A percentile compares a stretch with the other conserved stretches of the same genome.
These are phyloP conservation scores for Chlorella sp. DNA, from an alignment of 139 green algal genomes.

Conservation along the genomic window DNA sequence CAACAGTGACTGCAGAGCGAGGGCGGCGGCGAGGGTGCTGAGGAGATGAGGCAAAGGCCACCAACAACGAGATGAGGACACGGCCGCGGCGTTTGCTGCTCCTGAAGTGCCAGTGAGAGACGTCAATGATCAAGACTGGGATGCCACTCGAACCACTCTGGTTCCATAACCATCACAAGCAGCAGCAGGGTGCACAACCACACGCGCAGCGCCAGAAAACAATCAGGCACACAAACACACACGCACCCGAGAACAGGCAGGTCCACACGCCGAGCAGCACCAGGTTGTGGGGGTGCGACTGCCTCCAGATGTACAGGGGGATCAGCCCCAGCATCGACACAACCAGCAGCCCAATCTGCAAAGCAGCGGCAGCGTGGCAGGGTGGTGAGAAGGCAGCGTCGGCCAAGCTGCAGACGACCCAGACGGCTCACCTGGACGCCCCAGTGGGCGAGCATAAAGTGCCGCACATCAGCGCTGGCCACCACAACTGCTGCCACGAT, in stretches of 20 bases:
- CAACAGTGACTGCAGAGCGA: conserved; percentile 47
- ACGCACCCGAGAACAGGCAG: conserved; percentile 22
- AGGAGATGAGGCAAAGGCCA: background rate
- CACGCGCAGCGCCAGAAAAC: too few relatives aligned
- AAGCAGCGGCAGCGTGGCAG: too few relatives aligned
- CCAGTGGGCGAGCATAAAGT: conserved; percentile 41
- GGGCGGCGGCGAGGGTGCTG: background rate
- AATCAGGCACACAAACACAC: background rate
- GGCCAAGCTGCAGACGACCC: too few relatives aligned
- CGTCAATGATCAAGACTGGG: too few relatives aligned
- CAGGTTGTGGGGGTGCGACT: conserved; percentile 71
- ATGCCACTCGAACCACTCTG: too few relatives aligned
- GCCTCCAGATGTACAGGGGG: conserved; percentile 57
- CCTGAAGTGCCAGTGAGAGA: too few relatives aligned
- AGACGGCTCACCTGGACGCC: background rate
- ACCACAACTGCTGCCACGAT: conserved; percentile 49
- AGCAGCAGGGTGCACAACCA: too few relatives aligned
- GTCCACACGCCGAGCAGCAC: conserved; percentile 62
- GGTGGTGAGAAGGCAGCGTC: too few relatives aligned
- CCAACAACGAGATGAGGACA: too few relatives aligned
- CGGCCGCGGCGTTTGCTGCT: too few relatives aligned
- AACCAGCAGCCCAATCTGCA: conserved; percentile 30
- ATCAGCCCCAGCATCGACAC: conserved; percentile 32
- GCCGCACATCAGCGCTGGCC: conserved; percentile 21
- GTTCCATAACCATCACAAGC: too few relatives aligned